Evolutionary conservation across 805 yeast genomes (phyloP).

Genomic region (Cyberlindnera americana): DNA sequence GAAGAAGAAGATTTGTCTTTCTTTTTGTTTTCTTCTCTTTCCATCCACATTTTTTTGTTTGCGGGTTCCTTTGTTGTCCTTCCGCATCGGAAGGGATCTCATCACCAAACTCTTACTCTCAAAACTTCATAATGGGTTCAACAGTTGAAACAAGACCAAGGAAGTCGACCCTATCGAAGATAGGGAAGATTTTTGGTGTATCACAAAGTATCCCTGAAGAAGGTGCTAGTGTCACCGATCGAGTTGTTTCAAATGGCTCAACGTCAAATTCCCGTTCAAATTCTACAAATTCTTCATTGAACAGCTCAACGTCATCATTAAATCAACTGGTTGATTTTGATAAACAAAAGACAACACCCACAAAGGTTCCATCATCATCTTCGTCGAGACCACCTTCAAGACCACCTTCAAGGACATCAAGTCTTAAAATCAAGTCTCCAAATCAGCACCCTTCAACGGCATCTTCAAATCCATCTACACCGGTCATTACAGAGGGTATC

Average conservation of each 20-base stretch:
- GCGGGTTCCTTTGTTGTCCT: too few species aligned
- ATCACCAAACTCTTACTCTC: too few species aligned
- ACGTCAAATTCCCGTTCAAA: slow-evolving; percentile 6
- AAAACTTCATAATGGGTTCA: slow-evolving; percentile 13
- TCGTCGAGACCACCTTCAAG: slow-evolving; percentile 19
- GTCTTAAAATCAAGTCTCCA: slow-evolving; percentile 11
- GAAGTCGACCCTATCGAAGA: slow-evolving; percentile 28
- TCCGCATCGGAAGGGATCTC: too few species aligned
- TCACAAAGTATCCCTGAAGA: slow-evolving; percentile 14
- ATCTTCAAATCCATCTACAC: not conserved
- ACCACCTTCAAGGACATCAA: slow-evolving; percentile 20
- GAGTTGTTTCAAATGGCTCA: not conserved
- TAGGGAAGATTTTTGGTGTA: slow-evolving; percentile 29
- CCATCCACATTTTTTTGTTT: too few species aligned
- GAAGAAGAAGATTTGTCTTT: too few species aligned
- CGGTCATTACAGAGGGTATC: slow-evolving; percentile 6
- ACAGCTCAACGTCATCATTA: slow-evolving; percentile 16
- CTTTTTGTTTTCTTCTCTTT: too few species aligned
- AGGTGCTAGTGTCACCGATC: not conserved
- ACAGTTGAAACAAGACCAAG: slow-evolving; percentile 21
- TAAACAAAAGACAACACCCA: slow-evolving; percentile 9
- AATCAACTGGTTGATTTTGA: slow-evolving; percentile 12
- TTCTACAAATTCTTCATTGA: slow-evolving; percentile 11
- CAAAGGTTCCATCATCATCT: slow-evolving; percentile 3
- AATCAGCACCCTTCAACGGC: slow-evolving; percentile 5